A percentile compares a stretch with the other conserved stretches of the same genome.
Conservation (phyloP, 805 yeast species). For the Candida parachauliodes region DNA sequence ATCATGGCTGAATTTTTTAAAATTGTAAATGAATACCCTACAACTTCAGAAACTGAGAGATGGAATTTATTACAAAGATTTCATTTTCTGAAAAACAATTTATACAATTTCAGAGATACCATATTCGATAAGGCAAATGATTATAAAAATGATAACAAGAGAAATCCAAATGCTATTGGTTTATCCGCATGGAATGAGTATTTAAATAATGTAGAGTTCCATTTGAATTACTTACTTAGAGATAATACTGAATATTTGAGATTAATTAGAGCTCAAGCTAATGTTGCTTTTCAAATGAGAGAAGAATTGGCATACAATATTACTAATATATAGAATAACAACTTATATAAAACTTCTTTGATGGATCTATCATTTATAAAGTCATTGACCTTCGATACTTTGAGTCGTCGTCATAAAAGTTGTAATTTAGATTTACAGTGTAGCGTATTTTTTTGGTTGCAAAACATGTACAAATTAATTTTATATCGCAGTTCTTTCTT, state of each 20-base stretch:
- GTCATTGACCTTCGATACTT: no score
- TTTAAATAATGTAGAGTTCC: slow-evolving; percentile 37
- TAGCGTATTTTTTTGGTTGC: no score
- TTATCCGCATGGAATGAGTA: slow-evolving; percentile 33
- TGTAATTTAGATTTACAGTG: no score
- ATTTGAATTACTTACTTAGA: slow-evolving; percentile 47
- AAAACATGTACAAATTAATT: no score
- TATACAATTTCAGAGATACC: slow-evolving; percentile 54
- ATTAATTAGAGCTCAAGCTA: slow-evolving; percentile 40
- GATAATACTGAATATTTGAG: slow-evolving; percentile 60
- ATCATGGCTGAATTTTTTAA: slow-evolving; percentile 63
- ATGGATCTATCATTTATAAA: no score
- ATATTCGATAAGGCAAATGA: slow-evolving; percentile 31
- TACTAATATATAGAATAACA: slow-evolving; percentile 1
- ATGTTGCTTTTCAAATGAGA: slow-evolving; percentile 39
- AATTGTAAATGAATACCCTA: slow-evolving; percentile 43
- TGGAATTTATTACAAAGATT: slow-evolving; percentile 63
- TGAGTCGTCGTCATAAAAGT: no score
- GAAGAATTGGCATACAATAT: slow-evolving; percentile 18
- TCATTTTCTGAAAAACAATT: slow-evolving; percentile 50
- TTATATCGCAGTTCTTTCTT: no score
- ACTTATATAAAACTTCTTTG: no score
- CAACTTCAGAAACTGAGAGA: slow-evolving; percentile 16
- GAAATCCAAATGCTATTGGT: slow-evolving; percentile 41
- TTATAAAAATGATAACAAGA: slow-evolving; percentile 12